Evolutionary conservation across 2,329 filamentous ascomycete genomes (phyloP), one percentile per base, ranked within the genome.

Genomic region (Alternaria alternata): DNA sequence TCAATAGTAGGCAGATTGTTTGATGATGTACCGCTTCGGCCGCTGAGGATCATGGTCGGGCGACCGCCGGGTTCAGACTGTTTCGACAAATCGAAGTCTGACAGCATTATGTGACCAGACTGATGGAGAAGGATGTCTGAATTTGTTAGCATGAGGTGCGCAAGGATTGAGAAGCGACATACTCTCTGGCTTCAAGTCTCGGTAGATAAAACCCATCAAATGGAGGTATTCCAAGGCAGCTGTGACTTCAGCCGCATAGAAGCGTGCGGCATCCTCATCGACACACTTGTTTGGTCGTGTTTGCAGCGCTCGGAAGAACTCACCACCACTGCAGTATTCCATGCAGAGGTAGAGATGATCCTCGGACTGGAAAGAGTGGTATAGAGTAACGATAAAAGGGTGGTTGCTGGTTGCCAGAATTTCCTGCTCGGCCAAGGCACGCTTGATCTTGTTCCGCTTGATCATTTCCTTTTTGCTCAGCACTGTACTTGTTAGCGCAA

Each of bases 381-480:
- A 99, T 3, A 99, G 85, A 0, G 95, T 99, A 64, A 99, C 95
- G 76, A 99, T 99, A 79, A 99, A 99, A 0, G 95, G 95, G 74
- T 99, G 95, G 72, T 99, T 99, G 84, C 94, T 98, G 42, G 95
- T 99, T 8, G 95, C 95, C 54, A 99, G 84, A 67, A 99, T 99
- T 80, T 99, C 95, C 78, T 98, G 95, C 81, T 99, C 95, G 38
- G 95, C 95, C 69, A 99, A 85, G 14, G 95, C 95, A 76, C 95
- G 89, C 86, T 99, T 99, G 83, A 99, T 99, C 86, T 99, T 99
- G 85, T 99, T 99, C 59, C 95, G 91, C 84, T 99, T 99, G 81
- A 99, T 99, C 95, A 99, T 99, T 81, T 99, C 95, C 84, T 98
- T 97, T 82, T 99, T 99, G 86, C 94, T 98, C 80, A 99, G 79